Percentiles rank a stretch among this genome's conserved stretches.
These are phyloP conservation scores for Agastache rugosa DNA, from an alignment of 257 asterid genomes.

Conservation along the genomic window DNA sequence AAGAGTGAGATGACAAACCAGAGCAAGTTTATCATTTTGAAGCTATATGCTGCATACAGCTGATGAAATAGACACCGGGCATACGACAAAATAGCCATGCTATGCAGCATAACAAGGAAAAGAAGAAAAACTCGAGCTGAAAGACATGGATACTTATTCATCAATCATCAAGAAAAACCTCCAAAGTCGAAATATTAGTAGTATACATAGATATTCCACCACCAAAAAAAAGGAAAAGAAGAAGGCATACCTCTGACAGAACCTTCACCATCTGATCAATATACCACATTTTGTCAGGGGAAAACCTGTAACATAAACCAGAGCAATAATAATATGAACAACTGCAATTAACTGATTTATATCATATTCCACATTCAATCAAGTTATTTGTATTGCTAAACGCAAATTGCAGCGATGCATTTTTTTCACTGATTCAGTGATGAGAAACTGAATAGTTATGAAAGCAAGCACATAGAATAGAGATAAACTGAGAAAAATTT, in stretches of 20 bases:
- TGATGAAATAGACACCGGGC: not conserved
- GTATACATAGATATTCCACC: conserved; percentile 13
- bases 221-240: conserved; percentile 14
- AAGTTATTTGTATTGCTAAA: conserved; percentile 25
- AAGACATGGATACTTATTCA: conserved; percentile 29
- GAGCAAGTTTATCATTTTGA: not conserved
- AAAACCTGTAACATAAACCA: conserved; percentile 69
- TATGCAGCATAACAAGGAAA: conserved; percentile 11
- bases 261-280: conserved; percentile 97
- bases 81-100: not conserved
- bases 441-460: conserved; percentile 20
- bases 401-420: conserved; percentile 17
- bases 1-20: not conserved
- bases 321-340: conserved; percentile 37
- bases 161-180: conserved; percentile 29
- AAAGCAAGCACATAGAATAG: conserved; percentile 12
- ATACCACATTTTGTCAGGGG: conserved; percentile 93
- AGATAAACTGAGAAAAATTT: conserved; percentile 10
- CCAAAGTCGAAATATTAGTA: conserved; percentile 19
- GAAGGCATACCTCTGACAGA: conserved; percentile 73
- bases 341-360: conserved; percentile 36
- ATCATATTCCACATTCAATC: conserved; percentile 32
- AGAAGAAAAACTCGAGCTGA: conserved; percentile 29
- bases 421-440: conserved; percentile 12
- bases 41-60: not conserved